These are phyloP conservation scores for Castanopsis chinensis DNA, from an alignment of 306 rosid species.

Conservation along the genomic window DNA sequence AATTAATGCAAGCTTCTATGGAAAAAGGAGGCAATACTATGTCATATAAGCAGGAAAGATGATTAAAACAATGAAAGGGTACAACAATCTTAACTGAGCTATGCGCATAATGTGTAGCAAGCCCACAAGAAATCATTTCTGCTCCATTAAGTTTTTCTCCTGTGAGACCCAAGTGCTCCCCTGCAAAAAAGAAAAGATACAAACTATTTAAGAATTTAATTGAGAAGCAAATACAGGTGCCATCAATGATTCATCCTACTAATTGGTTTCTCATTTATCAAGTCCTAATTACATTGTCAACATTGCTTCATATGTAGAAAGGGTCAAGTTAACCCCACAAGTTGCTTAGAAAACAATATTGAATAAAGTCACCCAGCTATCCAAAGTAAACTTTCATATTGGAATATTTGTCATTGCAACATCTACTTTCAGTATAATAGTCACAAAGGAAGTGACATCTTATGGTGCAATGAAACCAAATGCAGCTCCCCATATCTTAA, in stretches of 20 bases:
- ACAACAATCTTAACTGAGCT: constrained; percentile 59
- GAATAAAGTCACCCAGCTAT: neutral
- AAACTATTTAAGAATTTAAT: constrained; percentile 13
- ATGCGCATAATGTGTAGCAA: constrained; percentile 83
- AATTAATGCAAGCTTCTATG: constrained; percentile 69
- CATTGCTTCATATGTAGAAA: neutral
- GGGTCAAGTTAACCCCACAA: neutral
- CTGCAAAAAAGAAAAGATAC: constrained; percentile 40
- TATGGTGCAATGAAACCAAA: too few relatives aligned
- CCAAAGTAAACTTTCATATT: neutral
- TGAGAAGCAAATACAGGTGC: neutral
- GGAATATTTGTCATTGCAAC: neutral
- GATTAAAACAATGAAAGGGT: constrained; percentile 2
- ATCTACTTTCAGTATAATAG: neutral
- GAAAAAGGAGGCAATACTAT: constrained; percentile 20
- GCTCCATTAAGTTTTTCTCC: constrained; percentile 82
- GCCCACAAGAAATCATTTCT: constrained; percentile 87
- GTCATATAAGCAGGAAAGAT: constrained; percentile 4
- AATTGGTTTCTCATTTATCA: neutral
- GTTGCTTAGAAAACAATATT: neutral
- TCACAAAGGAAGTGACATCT: neutral
- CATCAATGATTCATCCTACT: neutral
- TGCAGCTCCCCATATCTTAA: too few relatives aligned
- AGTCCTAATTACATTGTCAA: neutral
- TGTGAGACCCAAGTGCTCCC: constrained; percentile 90